phyloP scores from a whole-genome alignment of 805 yeast species.

The Sugiyamaella marilandica region DNA sequence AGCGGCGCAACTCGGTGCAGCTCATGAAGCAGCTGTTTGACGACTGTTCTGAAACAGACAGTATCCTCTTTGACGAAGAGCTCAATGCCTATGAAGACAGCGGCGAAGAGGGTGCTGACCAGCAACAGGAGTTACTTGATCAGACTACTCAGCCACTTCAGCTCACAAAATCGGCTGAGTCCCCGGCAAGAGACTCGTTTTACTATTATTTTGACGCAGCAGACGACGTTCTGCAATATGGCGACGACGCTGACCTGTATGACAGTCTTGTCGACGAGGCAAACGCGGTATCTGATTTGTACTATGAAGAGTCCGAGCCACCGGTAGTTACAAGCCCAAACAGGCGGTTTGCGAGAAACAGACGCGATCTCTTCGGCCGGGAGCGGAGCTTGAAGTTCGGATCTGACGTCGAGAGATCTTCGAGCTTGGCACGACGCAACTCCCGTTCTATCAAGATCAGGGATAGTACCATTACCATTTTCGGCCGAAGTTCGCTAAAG shows the following conservation, averaged over 20 bases:
- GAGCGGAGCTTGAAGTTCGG: constrained; percentile 2
- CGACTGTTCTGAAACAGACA: constrained; percentile 22
- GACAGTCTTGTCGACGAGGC: constrained; percentile 49
- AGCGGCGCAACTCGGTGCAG: not conserved
- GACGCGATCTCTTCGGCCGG: not conserved
- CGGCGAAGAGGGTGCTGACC: constrained; percentile 6
- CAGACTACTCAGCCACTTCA: not conserved
- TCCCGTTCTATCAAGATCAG: constrained; percentile 11
- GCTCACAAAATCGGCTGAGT: not conserved
- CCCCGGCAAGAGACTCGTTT: not conserved
- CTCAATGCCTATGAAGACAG: constrained; percentile 19
- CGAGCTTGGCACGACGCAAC: constrained; percentile 11
- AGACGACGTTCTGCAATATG: constrained; percentile 27
- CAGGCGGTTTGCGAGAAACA: constrained; percentile 1
- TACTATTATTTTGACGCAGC: not conserved
- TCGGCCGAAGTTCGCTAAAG: constrained; percentile 1
- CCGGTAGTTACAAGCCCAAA: not conserved
- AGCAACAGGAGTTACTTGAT: not conserved
- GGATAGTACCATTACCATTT: constrained; percentile 18
- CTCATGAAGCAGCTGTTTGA: constrained; percentile 15
- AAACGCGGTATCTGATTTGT: constrained; percentile 46
- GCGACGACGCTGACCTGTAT: constrained; percentile 33
- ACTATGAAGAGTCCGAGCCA: constrained; percentile 19
- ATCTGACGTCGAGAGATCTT: not conserved
- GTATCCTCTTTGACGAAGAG: constrained; percentile 24